Evolutionary conservation across 768 basidiomycete genomes (phyloP).

Genomic region (Lactifluus piperatus): DNA sequence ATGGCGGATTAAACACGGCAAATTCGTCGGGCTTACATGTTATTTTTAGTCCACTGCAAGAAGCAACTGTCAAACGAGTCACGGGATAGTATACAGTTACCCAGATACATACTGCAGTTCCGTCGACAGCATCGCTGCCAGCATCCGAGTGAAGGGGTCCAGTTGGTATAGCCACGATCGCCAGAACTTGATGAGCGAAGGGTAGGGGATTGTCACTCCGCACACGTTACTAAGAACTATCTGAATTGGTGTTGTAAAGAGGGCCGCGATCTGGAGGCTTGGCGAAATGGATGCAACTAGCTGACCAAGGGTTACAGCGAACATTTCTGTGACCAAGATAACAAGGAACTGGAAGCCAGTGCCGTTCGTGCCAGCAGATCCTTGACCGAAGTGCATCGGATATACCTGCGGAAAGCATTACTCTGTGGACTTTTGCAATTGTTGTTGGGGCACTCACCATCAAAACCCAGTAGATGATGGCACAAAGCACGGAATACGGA

Average conservation of each 20-base stretch:
- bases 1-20: slow-evolving; percentile 59
- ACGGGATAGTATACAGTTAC: not conserved
- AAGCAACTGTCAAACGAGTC: not conserved
- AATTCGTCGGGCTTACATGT: slow-evolving; percentile 63
- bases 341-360: slow-evolving; percentile 69
- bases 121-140: slow-evolving; percentile 70
- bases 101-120: slow-evolving; percentile 49
- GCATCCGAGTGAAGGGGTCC: slow-evolving; percentile 61
- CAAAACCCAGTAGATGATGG: slow-evolving; percentile 66
- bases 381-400: slow-evolving; percentile 63
- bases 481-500: slow-evolving; percentile 68
- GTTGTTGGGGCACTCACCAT: slow-evolving; percentile 38
- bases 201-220: slow-evolving; percentile 71
- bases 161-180: slow-evolving; percentile 70
- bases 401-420: slow-evolving; percentile 33
- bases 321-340: slow-evolving; percentile 62
- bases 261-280: slow-evolving; percentile 57
- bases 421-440: not conserved
- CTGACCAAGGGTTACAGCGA: slow-evolving; percentile 67
- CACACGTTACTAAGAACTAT: slow-evolving; percentile 64
- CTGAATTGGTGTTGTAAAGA: slow-evolving; percentile 70
- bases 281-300: slow-evolving; percentile 70
- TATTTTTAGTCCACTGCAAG: slow-evolving; percentile 50
- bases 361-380: slow-evolving; percentile 48
- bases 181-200: slow-evolving; percentile 62